Conservation (phyloP, 1,139 yeast species). For the Yamadazyma epiphylla region DNA sequence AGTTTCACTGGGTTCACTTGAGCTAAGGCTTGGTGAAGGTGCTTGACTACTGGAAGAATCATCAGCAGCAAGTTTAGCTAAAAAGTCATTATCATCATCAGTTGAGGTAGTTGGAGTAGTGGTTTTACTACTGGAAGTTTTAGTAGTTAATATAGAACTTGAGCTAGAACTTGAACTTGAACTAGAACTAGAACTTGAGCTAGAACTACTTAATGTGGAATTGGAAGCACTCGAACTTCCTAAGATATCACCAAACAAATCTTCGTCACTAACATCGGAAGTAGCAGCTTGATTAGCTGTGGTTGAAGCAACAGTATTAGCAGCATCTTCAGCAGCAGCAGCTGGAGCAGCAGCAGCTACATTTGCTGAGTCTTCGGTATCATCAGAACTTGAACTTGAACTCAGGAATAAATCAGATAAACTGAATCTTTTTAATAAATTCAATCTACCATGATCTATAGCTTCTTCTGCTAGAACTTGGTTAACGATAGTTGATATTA, state of each 20-base stretch:
- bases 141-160: constrained; percentile 1
- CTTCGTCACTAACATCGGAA: constrained; percentile 11
- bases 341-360: constrained; percentile 7
- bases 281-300: constrained; percentile 10
- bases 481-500: constrained; percentile 11
- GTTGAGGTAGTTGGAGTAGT: constrained; percentile 4
- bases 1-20: constrained; percentile 2
- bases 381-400: constrained; percentile 2
- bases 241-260: constrained; percentile 1
- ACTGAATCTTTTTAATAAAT: constrained; percentile 13
- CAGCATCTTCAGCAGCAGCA: constrained; percentile 6
- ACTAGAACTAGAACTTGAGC: constrained; percentile 2
- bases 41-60: constrained; percentile 1
- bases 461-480: constrained; percentile 11
- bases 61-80: constrained; percentile 1
- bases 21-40: background rate
- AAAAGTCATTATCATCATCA: constrained; percentile 1
- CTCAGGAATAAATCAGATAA: constrained; percentile 8
- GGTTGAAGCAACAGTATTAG: constrained; percentile 12
- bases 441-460: constrained; percentile 2
- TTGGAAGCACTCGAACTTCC: constrained; percentile 1
- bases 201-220: constrained; percentile 2
- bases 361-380: constrained; percentile 7
- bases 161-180: constrained; percentile 2
- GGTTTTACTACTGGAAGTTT: constrained; percentile 1